Evolutionary conservation across 2,329 filamentous ascomycete species (phyloP).

Genomic region (Fusarium redolens): DNA sequence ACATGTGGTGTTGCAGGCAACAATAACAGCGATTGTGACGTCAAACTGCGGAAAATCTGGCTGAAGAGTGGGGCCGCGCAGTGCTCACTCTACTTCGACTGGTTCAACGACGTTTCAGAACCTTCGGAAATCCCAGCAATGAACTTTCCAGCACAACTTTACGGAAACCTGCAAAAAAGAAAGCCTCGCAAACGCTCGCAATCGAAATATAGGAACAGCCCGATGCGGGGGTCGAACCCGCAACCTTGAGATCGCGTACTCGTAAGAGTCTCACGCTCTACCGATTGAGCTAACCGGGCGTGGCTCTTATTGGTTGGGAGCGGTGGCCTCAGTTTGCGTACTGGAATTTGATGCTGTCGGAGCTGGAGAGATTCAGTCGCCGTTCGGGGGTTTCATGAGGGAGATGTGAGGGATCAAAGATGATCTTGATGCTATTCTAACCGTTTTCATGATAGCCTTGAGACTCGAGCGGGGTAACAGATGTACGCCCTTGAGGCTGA

Average conservation of each 20-base stretch:
- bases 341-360: background rate
- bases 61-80: conserved; percentile 9
- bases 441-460: background rate
- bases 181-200: conserved; percentile 24
- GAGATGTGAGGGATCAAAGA: background rate
- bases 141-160: background rate
- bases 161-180: conserved; percentile 5
- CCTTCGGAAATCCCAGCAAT: background rate
- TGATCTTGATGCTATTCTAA: background rate
- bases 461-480: background rate
- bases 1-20: conserved; percentile 5
- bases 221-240: conserved; percentile 63
- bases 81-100: background rate
- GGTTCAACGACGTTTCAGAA: background rate
- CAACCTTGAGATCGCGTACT: conserved; percentile 62
- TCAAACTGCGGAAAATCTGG: conserved; percentile 28
- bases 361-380: background rate
- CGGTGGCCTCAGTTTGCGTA: background rate
- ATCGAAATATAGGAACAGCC: conserved; percentile 45
- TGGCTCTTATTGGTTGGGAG: conserved; percentile 38
- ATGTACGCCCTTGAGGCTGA: conserved; percentile 11
- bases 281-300: conserved; percentile 51
- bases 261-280: conserved; percentile 77
- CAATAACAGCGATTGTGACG: conserved; percentile 6
- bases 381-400: background rate